Percentiles rank a stretch among this genome's conserved stretches.
These are phyloP conservation scores for Nicotiana noctiflora DNA, from an alignment of 257 asterid genomes.

Conservation along the genomic window DNA sequence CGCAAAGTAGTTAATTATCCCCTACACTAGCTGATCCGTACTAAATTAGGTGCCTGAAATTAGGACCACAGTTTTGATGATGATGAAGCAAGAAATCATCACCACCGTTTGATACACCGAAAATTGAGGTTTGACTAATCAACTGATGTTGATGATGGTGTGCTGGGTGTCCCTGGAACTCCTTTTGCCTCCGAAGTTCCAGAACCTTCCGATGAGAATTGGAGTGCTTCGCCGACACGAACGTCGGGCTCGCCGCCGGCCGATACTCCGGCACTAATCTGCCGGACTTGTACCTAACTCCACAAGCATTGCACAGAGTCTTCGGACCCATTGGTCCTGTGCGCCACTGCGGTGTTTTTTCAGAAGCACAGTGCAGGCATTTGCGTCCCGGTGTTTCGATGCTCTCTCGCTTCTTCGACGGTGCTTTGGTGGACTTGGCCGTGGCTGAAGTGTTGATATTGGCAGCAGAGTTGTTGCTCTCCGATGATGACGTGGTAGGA, in stretches of 20 bases:
- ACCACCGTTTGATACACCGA: slow-evolving; percentile 57
- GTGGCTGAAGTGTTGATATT: background rate
- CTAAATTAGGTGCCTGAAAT: slow-evolving; percentile 73
- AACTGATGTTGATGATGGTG: slow-evolving; percentile 37
- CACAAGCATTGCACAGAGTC: slow-evolving; percentile 94
- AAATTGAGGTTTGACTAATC: slow-evolving; percentile 51
- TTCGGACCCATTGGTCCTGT: slow-evolving; percentile 98
- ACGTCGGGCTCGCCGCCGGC: slow-evolving; percentile 95
- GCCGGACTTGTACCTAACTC: slow-evolving; percentile 92
- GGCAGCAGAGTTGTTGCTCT: background rate
- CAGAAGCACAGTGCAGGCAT: slow-evolving; percentile 92
- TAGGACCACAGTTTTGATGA: slow-evolving; percentile 50
- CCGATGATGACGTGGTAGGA: slow-evolving; percentile 29
- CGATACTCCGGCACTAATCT: slow-evolving; percentile 96
- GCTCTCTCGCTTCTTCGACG: slow-evolving; percentile 33
- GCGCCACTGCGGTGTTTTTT: slow-evolving; percentile 97
- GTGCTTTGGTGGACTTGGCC: slow-evolving; percentile 16
- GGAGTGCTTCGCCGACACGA: slow-evolving; percentile 68
- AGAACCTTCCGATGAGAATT: slow-evolving; percentile 94
- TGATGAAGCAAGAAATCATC: slow-evolving; percentile 80
- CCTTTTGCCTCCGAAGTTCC: slow-evolving; percentile 93
- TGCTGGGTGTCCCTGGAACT: slow-evolving; percentile 38
- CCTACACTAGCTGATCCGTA: slow-evolving; percentile 3
- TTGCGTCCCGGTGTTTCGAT: slow-evolving; percentile 52
- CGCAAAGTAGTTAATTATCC: background rate